Base-by-base conservation (phyloP, 495 filamentous ascomycete species). In the Neurospora sublineolata region DNA sequence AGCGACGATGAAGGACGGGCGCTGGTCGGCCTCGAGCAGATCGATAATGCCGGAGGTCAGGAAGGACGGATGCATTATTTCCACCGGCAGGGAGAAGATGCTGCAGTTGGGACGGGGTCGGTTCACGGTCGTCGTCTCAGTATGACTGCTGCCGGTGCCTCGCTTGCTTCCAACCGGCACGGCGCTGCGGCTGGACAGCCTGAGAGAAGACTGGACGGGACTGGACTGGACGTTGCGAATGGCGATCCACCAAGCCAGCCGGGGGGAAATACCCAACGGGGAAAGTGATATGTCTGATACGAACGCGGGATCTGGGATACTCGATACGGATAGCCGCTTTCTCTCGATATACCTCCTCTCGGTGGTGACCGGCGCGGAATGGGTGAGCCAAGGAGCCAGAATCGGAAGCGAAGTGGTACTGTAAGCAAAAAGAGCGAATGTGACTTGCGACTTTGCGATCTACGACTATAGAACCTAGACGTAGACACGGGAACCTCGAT, bases 1-100 rank as follows among this genome's bases (percentile, higher is more conserved):
- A 27, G 78, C 74, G 70, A 83, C 75, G 39, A 82, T 81, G 70
- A 84, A 80, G 37, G 79, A 79, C n/a, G 82, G 82, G 20, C 82
- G 74, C 41, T 78, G 79, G 70, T 84, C 82, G 37, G 75, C 71
- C 69, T 84, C 80, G 72, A 83, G 77, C 38, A 84, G 75, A 68
- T 79, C 77, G 75, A 80, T 76, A 52, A 80, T 76, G 71, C 77
- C 77, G 37, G 75, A 68, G 69, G 76, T 72, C 16, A 77, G 68
- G 33, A 77, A 73, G 20, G 77, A 74, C 40, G 78, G 69, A 69
- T 73, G 72, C 77, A 77, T 79, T 64, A 39, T 72, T 69, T 41
- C 52, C 52, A 36, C 52, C 52, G 52, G 27, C 52, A 18, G 52
- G 52, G 52, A 33, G 52, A 64, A 64, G 52, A 64, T 16, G 52